Conservation (phyloP, 2,329 filamentous ascomycete species). For the Microdochium nivale region DNA sequence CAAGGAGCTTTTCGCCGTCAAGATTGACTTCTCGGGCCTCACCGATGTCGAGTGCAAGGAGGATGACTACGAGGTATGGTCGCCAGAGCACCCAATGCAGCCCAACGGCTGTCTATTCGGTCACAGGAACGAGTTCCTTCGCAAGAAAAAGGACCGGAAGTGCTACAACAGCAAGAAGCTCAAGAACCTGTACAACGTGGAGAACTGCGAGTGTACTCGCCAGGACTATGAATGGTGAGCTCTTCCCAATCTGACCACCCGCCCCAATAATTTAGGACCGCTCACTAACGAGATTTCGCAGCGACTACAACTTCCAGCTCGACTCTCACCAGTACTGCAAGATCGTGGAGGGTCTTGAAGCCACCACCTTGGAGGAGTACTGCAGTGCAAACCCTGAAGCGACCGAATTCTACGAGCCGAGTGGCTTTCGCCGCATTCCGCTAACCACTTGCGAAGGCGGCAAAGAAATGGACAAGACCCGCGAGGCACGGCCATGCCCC, state of each 20-base stretch:
- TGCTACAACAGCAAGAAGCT: slow-evolving; percentile 79
- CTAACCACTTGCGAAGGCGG: slow-evolving; percentile 81
- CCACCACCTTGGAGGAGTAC: slow-evolving; percentile 41
- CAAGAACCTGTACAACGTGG: slow-evolving; percentile 60
- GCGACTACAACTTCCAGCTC: slow-evolving; percentile 89
- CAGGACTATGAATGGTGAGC: slow-evolving; percentile 90
- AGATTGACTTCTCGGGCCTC: slow-evolving; percentile 81
- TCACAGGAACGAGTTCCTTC: slow-evolving; percentile 79
- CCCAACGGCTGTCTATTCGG: slow-evolving; percentile 84
- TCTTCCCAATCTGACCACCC: slow-evolving; percentile 6
- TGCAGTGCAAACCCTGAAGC: slow-evolving; percentile 55
- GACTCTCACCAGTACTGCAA: slow-evolving; percentile 67
- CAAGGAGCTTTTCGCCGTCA: slow-evolving; percentile 61
- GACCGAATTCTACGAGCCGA: slow-evolving; percentile 75
- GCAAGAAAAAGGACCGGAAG: slow-evolving; percentile 69
- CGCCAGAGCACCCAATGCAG: slow-evolving; percentile 72
- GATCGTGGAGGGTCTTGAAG: slow-evolving; percentile 65
- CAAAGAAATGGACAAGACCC: slow-evolving; percentile 61
- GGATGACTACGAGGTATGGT: slow-evolving; percentile 82
- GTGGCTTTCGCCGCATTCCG: slow-evolving; percentile 83
- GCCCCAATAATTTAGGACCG: slow-evolving; percentile 6
- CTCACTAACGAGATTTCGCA: slow-evolving; percentile 28
- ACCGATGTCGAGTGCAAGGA: slow-evolving; percentile 64
- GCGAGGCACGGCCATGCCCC: slow-evolving; percentile 56
- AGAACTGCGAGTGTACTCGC: slow-evolving; percentile 76